Percentiles rank a stretch among this genome's conserved stretches.
Conservation (phyloP, 2,329 filamentous ascomycete genomes). For the Alternaria sp. region DNA sequence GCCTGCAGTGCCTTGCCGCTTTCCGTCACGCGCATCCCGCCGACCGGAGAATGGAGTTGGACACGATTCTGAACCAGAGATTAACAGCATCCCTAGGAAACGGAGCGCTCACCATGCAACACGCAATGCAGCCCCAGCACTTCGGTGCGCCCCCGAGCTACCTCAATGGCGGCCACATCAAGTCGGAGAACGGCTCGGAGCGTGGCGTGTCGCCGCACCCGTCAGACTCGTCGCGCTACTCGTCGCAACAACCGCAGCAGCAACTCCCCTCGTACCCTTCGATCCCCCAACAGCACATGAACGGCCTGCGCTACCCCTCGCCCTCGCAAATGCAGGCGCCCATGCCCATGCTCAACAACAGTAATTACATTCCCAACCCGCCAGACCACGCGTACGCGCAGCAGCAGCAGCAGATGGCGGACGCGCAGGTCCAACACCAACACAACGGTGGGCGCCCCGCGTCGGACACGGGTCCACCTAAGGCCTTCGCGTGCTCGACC, state of each 20-base stretch:
- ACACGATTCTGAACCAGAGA: slow-evolving; percentile 53
- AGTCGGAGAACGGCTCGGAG: slow-evolving; percentile 66
- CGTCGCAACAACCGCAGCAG: slow-evolving; percentile 63
- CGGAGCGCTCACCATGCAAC: slow-evolving; percentile 48
- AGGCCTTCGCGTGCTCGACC: slow-evolving; percentile 87
- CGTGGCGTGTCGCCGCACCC: slow-evolving; percentile 63
- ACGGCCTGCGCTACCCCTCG: slow-evolving; percentile 62
- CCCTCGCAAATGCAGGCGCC: slow-evolving; percentile 59
- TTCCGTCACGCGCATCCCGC: slow-evolving; percentile 29
- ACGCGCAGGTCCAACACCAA: slow-evolving; percentile 51
- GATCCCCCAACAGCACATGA: slow-evolving; percentile 58
- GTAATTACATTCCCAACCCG: slow-evolving; percentile 61
- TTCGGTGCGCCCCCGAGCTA: slow-evolving; percentile 57
- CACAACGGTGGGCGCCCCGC: slow-evolving; percentile 52
- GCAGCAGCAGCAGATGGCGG: slow-evolving; percentile 44
- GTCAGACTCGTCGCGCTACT: slow-evolving; percentile 64
- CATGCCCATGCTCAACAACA: slow-evolving; percentile 62
- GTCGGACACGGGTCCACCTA: slow-evolving; percentile 61
- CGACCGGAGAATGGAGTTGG: slow-evolving; percentile 46
- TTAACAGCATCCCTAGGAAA: slow-evolving; percentile 48
- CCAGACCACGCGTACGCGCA: slow-evolving; percentile 56
- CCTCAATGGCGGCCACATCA: slow-evolving; percentile 58
- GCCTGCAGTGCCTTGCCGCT: slow-evolving; percentile 18
- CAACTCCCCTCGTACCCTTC: slow-evolving; percentile 56
- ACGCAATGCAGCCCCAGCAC: slow-evolving; percentile 53